phyloP scores from a whole-genome alignment of 2,329 filamentous ascomycete species.

The Beauveria varroae region DNA sequence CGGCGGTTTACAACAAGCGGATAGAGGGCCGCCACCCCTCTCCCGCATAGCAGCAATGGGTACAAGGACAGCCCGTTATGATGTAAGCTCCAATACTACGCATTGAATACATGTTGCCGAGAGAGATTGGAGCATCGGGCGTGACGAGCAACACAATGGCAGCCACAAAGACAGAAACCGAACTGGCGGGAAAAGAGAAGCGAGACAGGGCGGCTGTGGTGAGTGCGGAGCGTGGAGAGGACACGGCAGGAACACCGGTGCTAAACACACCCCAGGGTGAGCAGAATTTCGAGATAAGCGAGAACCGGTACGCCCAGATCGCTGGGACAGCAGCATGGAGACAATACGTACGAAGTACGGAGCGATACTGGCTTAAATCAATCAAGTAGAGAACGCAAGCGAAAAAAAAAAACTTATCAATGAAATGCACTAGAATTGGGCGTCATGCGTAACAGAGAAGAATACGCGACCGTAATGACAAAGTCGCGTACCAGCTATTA shows the following conservation, averaged over 20 bases:
- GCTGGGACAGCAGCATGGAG: constrained; percentile 18
- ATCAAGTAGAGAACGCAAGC: background rate
- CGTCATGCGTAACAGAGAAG: background rate
- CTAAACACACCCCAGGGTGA: background rate
- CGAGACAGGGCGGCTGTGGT: background rate
- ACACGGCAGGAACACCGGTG: background rate
- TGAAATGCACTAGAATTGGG: too few relatives aligned
- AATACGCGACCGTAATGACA: background rate
- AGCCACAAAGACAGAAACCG: background rate
- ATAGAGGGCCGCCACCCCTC: background rate
- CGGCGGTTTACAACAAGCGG: background rate
- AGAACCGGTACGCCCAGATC: constrained; percentile 25
- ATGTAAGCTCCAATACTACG: too few relatives aligned
- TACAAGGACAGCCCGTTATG: too few relatives aligned
- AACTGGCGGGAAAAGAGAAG: background rate
- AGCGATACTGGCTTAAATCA: background rate
- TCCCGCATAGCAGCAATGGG: too few relatives aligned
- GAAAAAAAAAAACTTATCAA: background rate
- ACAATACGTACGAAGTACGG: background rate
- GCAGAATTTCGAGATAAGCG: constrained; percentile 21
- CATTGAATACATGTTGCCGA: too few relatives aligned
- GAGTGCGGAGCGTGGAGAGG: background rate
- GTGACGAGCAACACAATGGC: background rate
- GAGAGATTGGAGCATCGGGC: background rate
- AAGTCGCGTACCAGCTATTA: background rate